Evolutionary conservation across 2,329 filamentous ascomycete genomes (phyloP).

Genomic region (Sporothrix phasma): DNA sequence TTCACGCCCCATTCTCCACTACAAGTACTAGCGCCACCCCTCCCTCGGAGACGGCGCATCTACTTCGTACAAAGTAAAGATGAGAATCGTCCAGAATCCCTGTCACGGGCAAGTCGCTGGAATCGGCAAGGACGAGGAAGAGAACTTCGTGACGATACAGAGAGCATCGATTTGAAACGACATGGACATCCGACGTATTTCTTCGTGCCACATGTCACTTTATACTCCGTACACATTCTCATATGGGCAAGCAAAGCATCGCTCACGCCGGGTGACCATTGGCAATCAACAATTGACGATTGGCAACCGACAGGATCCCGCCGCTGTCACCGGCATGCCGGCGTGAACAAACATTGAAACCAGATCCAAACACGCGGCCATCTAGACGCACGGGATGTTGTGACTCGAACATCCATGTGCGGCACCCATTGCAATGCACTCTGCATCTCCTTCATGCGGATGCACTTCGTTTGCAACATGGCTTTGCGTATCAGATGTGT

Average conservation of each 20-base stretch:
- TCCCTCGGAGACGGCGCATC: constrained; percentile 1
- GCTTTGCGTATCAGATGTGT: constrained; percentile 2
- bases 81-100: not conserved
- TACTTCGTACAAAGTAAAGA: too few species aligned
- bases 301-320: not conserved
- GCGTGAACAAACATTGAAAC: not conserved
- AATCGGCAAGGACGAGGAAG: not conserved
- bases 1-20: not conserved
- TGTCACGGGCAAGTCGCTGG: not conserved
- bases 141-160: too few species aligned
- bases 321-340: not conserved
- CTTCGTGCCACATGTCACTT: not conserved
- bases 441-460: not conserved
- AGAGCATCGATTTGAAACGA: not conserved
- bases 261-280: not conserved
- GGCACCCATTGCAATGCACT: not conserved
- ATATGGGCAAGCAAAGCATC: not conserved
- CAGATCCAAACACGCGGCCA: not conserved
- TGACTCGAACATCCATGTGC: too few species aligned
- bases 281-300: constrained; percentile 10
- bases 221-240: too few species aligned
- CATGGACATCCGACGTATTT: not conserved
- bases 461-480: not conserved
- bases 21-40: not conserved
- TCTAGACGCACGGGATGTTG: constrained; percentile 8